Base-by-base conservation (phyloP, 2,329 filamentous ascomycete species). In the Phaeoacremonium minimum region DNA sequence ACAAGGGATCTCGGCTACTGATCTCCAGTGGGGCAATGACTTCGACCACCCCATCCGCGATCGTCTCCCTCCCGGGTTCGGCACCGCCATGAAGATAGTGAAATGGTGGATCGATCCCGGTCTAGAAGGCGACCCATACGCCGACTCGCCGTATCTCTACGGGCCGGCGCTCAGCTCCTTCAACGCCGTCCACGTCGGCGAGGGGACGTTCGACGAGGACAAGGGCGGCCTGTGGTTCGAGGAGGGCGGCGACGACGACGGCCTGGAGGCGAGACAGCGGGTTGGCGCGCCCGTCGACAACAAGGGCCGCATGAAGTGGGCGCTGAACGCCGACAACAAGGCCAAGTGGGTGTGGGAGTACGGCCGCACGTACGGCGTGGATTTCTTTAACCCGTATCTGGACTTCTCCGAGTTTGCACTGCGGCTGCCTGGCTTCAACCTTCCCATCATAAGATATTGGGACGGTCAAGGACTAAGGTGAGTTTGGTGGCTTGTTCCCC, bases 1-100 rank as follows among this genome's bases (percentile, higher is more conserved):
- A 30, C 30, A 61, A 61, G 72, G 73, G 22, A 80, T 95, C 38
- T 69, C 71, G 4, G 88, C 79, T 30, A 61, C 76, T 17, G 81
- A 94, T 44, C 70, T 98, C 4, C 80, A 96, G 36, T 95, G 95
- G 50, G 93, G 91, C 29, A 97, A 97, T 58, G 89, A 96, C 67
- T 96, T 97, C 56, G 90, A 95, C 53, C 78, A 85, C 34, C 87
- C 93, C 0, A 93, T 98, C 49, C 78, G 88, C 18, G 85, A 95
- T 55, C 77, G 82, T 13, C 69, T 98, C 3, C 91, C 93, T 0
- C 87, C 87, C 0, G 89, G 91, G 0, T 95, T 95, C 61, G 80
- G 79, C 54, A 83, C 87, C 8, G 90, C 89, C 0, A 80, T 96
- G 61, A 82, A 80, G 35, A 83, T 95, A 30, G 87, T 95, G 18